Percentiles rank a stretch among this genome's conserved stretches.
Conservation (phyloP, 805 yeast genomes). For the Monosporozyma unispora region DNA sequence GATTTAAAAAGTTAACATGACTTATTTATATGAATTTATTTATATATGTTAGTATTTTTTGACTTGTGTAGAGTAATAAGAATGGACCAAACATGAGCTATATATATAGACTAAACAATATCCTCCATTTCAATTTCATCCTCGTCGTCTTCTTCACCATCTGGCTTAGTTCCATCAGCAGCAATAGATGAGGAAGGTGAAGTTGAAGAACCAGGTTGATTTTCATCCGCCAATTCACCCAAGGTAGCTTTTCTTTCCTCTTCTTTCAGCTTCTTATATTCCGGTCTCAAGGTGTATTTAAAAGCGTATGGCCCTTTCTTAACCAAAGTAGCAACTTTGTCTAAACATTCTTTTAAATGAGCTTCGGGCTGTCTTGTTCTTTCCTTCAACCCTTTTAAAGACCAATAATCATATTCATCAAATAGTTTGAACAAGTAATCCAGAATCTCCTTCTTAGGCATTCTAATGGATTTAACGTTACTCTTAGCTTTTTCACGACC, state of each 20-base stretch:
- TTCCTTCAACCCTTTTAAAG: constrained; percentile 86
- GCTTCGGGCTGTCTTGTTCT: constrained; percentile 93
- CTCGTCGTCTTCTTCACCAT: constrained; percentile 50
- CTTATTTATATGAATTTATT: neutral
- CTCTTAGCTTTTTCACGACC: constrained; percentile 41
- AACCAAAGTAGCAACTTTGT: constrained; percentile 77
- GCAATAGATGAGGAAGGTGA: constrained; percentile 1
- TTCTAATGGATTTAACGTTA: constrained; percentile 67
- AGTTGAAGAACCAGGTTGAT: neutral
- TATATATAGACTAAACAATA: constrained; percentile 35
- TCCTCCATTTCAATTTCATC: constrained; percentile 74
- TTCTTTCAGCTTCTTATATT: constrained; percentile 71
- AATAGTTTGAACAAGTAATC: constrained; percentile 81
- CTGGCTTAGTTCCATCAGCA: constrained; percentile 19
- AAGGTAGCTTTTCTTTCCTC: constrained; percentile 63
- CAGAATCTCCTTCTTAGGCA: constrained; percentile 86
- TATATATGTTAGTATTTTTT: neutral
- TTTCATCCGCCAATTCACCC: constrained; percentile 38
- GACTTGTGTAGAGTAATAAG: neutral
- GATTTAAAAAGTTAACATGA: neutral
- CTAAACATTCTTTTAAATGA: constrained; percentile 82
- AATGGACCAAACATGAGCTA: neutral
- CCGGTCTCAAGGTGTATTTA: constrained; percentile 83
- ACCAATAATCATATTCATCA: constrained; percentile 95
- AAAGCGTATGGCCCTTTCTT: constrained; percentile 95